Conservation (phyloP, 768 basidiomycete species). For the Gloeopeniophorella convolvens region DNA sequence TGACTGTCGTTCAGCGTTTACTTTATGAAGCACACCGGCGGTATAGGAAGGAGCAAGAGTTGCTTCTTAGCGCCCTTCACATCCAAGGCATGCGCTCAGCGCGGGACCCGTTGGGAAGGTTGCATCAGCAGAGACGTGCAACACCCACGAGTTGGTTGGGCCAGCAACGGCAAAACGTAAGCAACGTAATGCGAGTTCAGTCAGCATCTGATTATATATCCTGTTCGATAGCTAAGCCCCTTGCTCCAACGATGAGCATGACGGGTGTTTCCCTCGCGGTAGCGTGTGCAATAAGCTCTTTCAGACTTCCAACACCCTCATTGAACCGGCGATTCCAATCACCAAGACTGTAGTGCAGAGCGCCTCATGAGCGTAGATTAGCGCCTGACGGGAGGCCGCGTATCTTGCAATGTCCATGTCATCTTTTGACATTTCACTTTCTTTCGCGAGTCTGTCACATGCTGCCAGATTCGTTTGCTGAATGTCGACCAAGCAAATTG, state of each 20-base stretch:
- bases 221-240: slow-evolving; percentile 13
- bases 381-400: no score
- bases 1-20: slow-evolving; percentile 9
- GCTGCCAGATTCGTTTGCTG: no score
- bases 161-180: slow-evolving; percentile 21
- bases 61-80: slow-evolving; percentile 18
- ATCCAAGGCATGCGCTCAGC: slow-evolving; percentile 11
- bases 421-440: no score
- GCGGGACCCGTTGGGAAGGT: slow-evolving; percentile 15
- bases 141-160: slow-evolving; percentile 19
- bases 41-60: slow-evolving; percentile 20
- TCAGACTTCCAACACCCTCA: no score
- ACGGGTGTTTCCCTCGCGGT: no score
- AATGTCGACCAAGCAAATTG: no score
- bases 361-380: no score
- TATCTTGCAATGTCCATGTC: no score
- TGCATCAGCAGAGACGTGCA: slow-evolving; percentile 8
- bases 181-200: neutral
- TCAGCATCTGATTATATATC: neutral
- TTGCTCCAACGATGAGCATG: slow-evolving; percentile 14
- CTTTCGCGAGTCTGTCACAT: no score
- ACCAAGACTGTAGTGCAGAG: no score
- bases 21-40: slow-evolving; percentile 18
- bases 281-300: neutral
- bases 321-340: no score